Evolutionary conservation across 805 yeast genomes (phyloP).

Genomic region (Pichia insulana): DNA sequence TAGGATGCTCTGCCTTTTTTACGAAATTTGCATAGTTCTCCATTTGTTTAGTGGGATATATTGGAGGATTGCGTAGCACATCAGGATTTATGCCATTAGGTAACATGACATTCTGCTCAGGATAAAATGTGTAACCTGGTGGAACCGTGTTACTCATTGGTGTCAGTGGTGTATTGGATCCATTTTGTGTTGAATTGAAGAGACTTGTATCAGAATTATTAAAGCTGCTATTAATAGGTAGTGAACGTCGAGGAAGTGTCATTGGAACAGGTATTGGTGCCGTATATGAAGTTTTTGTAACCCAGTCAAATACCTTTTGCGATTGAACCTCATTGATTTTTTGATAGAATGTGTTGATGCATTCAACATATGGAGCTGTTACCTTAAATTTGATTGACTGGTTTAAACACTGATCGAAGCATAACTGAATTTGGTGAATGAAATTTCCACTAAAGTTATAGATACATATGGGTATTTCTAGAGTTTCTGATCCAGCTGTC

Average conservation of each 20-base stretch:
- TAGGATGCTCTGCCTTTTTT: constrained; percentile 3
- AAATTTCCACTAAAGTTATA: constrained; percentile 17
- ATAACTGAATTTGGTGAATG: constrained; percentile 13
- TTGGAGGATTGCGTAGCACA: not conserved
- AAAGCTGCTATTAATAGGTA: not conserved
- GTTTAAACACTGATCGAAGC: constrained; percentile 16
- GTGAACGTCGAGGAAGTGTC: not conserved
- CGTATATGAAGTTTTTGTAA: constrained; percentile 4
- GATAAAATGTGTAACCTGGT: constrained; percentile 2
- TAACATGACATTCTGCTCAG: not conserved
- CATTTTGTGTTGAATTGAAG: not conserved
- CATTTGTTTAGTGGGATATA: not conserved
- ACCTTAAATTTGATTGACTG: constrained; percentile 12
- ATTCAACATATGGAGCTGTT: constrained; percentile 18
- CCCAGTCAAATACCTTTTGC: constrained; percentile 2
- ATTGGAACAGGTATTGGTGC: not conserved
- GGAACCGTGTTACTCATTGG: constrained; percentile 6
- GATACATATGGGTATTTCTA: constrained; percentile 14
- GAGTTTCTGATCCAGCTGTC: constrained; percentile 6
- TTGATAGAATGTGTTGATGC: constrained; percentile 17
- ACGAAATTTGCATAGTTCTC: too few species aligned
- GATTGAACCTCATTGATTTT: constrained; percentile 11
- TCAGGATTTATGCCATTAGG: not conserved
- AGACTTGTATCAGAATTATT: not conserved
- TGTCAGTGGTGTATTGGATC: constrained; percentile 2